These are phyloP conservation scores for Sanghuangporus weigelae DNA, from an alignment of 1,284 basidiomycete genomes.

Conservation along the genomic window DNA sequence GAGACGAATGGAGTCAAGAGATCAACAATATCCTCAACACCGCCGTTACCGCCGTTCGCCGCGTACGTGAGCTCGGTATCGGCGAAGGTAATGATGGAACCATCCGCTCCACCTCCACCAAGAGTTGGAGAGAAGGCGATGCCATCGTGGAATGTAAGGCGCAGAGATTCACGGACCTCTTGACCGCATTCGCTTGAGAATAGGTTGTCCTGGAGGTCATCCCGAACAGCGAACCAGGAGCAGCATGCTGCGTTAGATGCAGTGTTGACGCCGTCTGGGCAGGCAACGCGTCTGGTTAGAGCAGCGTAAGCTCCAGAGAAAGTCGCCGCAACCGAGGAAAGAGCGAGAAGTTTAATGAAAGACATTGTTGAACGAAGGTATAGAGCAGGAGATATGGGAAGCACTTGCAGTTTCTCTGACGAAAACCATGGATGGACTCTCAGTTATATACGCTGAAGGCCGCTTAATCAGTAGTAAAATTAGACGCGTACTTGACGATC, in stretches of 20 bases:
- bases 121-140: slow-evolving; percentile 33
- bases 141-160: slow-evolving; percentile 42
- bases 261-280: slow-evolving; percentile 31
- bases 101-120: slow-evolving; percentile 34
- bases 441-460: background rate
- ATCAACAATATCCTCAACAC: slow-evolving; percentile 34
- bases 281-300: slow-evolving; percentile 29
- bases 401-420: background rate
- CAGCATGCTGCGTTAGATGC: slow-evolving; percentile 36
- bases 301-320: slow-evolving; percentile 21
- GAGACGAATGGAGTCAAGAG: slow-evolving; percentile 29
- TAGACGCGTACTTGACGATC: background rate
- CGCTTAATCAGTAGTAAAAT: background rate
- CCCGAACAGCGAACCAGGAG: slow-evolving; percentile 33
- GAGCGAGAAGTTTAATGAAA: slow-evolving; percentile 23
- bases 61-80: slow-evolving; percentile 26
- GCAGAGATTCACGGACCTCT: slow-evolving; percentile 38
- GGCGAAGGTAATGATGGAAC: slow-evolving; percentile 34
- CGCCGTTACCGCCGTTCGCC: slow-evolving; percentile 17
- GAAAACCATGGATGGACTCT: background rate
- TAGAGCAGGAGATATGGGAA: background rate
- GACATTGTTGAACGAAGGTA: slow-evolving; percentile 22
- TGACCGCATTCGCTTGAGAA: slow-evolving; percentile 38
- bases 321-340: slow-evolving; percentile 23
- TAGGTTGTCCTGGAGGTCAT: slow-evolving; percentile 35